Percentiles rank a stretch among this genome's conserved stretches.
These are phyloP conservation scores for Phaeotremella skinneri DNA, from an alignment of 768 basidiomycete species.

Conservation along the genomic window DNA sequence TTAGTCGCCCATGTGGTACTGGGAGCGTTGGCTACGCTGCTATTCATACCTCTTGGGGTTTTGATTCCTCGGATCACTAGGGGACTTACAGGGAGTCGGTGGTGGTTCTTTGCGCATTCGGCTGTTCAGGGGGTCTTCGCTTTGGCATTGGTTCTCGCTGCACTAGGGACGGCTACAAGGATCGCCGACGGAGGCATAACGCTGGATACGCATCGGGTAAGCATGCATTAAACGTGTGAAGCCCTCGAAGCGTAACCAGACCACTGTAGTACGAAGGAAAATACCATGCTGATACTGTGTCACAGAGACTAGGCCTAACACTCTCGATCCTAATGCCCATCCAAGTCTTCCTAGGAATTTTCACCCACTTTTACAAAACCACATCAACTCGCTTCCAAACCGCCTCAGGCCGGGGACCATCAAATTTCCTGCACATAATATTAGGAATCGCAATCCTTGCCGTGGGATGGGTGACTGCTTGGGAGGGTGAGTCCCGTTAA, in stretches of 20 bases:
- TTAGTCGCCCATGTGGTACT: constrained; percentile 62
- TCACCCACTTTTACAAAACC: constrained; percentile 60
- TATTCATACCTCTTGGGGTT: constrained; percentile 60
- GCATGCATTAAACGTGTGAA: constrained; percentile 20
- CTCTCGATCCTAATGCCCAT: constrained; percentile 58
- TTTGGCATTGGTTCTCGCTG: constrained; percentile 17
- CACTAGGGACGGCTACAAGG: constrained; percentile 21
- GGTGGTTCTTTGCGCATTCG: constrained; percentile 62
- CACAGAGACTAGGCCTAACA: constrained; percentile 57
- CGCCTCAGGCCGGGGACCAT: constrained; percentile 55
- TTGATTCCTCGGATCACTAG: constrained; percentile 61
- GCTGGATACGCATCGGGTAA: constrained; percentile 20
- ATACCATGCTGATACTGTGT: constrained; percentile 50
- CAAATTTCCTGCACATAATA: constrained; percentile 62
- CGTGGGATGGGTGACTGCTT: constrained; percentile 50
- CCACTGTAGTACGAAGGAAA: constrained; percentile 32
- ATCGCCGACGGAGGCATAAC: constrained; percentile 18
- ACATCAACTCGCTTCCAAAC: constrained; percentile 27
- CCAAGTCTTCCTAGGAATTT: constrained; percentile 58
- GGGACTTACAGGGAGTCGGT: constrained; percentile 54
- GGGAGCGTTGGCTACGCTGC: constrained; percentile 58
- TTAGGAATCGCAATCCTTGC: constrained; percentile 59
- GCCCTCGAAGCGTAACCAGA: neutral
- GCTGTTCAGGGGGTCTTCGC: constrained; percentile 57
- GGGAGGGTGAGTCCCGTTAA: constrained; percentile 54